These are phyloP conservation scores for Nicotiana undulata DNA, from an alignment of 257 asterid genomes.

Conservation along the genomic window DNA sequence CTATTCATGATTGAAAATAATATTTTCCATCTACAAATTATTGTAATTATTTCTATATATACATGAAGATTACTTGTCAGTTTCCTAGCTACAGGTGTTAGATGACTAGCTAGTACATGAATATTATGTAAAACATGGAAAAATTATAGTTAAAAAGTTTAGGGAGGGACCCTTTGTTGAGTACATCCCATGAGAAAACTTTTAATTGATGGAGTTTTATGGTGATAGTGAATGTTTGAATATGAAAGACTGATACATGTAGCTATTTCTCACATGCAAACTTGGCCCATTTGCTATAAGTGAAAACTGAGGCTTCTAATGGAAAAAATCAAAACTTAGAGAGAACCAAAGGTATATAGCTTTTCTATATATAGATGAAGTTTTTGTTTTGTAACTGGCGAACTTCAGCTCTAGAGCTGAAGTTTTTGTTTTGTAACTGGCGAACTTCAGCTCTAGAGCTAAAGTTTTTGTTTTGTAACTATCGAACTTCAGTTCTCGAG, in stretches of 20 bases:
- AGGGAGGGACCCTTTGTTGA: conserved; percentile 17
- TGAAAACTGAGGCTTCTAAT: background rate
- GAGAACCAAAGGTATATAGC: background rate
- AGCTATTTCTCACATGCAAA: background rate
- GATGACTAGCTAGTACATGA: background rate
- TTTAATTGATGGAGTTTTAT: background rate
- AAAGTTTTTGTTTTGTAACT: too few relatives aligned
- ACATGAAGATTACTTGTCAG: conserved; percentile 12
- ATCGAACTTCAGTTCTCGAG: too few relatives aligned
- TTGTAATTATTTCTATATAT: background rate
- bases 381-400: too few relatives aligned
- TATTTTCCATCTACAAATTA: background rate
- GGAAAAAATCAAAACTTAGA: background rate
- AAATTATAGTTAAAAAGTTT: background rate
- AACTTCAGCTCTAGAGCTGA: too few relatives aligned
- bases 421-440: too few relatives aligned
- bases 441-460: too few relatives aligned
- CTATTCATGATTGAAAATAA: conserved; percentile 13
- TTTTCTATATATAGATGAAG: too few relatives aligned
- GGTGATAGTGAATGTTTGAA: conserved; percentile 4
- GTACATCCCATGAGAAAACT: conserved; percentile 8
- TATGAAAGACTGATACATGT: conserved; percentile 15
- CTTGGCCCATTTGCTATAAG: conserved; percentile 9
- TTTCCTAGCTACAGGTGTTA: conserved; percentile 9
- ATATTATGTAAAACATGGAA: background rate